phyloP scores from a whole-genome alignment of 2,329 filamentous ascomycete species.

The Albophoma yamanashiensis region DNA sequence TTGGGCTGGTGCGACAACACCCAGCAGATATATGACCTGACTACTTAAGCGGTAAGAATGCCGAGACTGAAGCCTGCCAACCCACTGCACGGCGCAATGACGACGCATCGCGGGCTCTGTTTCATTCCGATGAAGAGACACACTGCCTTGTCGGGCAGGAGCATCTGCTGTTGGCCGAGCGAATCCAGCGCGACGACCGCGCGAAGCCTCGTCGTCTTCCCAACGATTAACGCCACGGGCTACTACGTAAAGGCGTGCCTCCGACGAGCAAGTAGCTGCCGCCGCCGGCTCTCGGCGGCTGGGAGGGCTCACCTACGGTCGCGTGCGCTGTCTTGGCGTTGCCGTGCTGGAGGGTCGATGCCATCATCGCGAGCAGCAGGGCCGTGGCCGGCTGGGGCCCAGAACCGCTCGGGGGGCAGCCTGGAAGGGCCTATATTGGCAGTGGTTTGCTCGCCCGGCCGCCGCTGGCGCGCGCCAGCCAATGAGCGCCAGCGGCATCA shows the following conservation, averaged over 20 bases:
- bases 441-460: neutral
- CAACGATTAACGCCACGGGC: too few species aligned
- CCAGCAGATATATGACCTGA: neutral
- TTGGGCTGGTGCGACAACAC: neutral
- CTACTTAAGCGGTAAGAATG: neutral
- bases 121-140: neutral
- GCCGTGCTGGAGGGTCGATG: neutral
- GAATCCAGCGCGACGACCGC: neutral
- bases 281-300: neutral
- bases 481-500: neutral
- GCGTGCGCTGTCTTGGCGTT: neutral
- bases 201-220: neutral
- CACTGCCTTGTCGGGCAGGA: neutral
- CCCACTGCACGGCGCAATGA: neutral
- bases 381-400: neutral
- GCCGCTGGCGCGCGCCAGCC: neutral
- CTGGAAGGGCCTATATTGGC: slow-evolving; percentile 1
- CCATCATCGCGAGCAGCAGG: neutral
- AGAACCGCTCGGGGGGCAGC: neutral
- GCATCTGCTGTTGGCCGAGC: neutral
- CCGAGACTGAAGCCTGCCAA: neutral
- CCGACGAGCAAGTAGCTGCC: neutral
- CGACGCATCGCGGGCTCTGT: neutral
- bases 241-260: too few species aligned
- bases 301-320: too few species aligned